A percentile compares a stretch with the other conserved stretches of the same genome.
These are phyloP conservation scores for Trichoderma aggressivum DNA, from an alignment of 2,329 filamentous ascomycete genomes.

Conservation along the genomic window DNA sequence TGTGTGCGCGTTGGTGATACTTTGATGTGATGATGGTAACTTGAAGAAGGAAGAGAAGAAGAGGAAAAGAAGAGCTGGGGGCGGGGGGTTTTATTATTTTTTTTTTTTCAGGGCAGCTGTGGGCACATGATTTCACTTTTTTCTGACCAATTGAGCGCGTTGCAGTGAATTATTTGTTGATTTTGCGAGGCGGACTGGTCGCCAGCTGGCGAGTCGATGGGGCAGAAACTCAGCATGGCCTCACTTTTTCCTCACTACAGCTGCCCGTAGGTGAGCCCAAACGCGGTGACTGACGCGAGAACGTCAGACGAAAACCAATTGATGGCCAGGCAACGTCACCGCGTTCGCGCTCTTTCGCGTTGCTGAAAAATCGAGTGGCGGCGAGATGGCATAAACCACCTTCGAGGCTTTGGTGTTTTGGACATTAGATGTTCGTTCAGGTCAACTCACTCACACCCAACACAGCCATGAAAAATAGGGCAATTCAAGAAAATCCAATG, in stretches of 20 bases:
- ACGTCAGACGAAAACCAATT: not conserved
- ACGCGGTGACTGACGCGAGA: not conserved
- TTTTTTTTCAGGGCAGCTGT: not conserved
- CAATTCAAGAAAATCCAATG: not conserved
- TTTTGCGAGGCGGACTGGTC: not conserved
- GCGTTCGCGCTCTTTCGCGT: not conserved
- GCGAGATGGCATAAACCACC: not conserved
- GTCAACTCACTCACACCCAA: not conserved
- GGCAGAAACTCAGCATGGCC: not conserved
- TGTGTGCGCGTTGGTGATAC: not conserved
- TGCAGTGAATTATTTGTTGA: not conserved
- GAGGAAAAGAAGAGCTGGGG: not conserved
- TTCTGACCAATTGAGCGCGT: not conserved
- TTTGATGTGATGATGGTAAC: slow-evolving; percentile 12
- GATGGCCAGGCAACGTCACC: not conserved
- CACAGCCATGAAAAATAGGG: not conserved
- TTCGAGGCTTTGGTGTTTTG: slow-evolving; percentile 5
- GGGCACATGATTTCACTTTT: not conserved
- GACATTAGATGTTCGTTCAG: not conserved
- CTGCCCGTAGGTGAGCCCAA: not conserved
- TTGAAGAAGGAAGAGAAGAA: not conserved
- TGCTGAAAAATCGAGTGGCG: not conserved
- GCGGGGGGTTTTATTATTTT: not conserved
- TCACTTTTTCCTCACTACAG: not conserved
- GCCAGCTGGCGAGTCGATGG: slow-evolving; percentile 8